Evolutionary conservation across 2,329 filamentous ascomycete species (phyloP).

Genomic region (Diaporthe amygdali): DNA sequence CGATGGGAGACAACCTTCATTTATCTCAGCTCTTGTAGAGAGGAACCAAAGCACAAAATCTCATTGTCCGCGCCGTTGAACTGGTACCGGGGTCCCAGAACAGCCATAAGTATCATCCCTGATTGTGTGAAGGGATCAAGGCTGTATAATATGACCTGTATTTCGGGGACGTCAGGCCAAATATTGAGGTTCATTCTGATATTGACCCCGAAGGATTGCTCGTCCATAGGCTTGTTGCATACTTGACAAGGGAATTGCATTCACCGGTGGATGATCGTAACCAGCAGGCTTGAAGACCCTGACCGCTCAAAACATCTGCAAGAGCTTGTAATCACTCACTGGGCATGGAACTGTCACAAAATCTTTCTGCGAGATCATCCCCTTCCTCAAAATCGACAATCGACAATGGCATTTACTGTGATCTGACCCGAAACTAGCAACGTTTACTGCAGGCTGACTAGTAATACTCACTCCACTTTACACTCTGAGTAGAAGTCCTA

Average conservation of each 20-base stretch:
- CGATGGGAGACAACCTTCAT: neutral
- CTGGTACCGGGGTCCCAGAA: neutral
- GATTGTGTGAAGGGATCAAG: neutral
- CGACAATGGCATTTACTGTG: too few relatives aligned
- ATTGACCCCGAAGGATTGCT: neutral
- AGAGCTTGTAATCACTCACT: neutral
- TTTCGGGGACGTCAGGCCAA: neutral
- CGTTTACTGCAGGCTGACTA: neutral
- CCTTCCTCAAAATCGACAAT: too few relatives aligned
- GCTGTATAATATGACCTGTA: neutral
- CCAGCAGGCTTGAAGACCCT: neutral
- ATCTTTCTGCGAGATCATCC: neutral
- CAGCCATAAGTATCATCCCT: neutral
- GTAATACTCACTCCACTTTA: neutral
- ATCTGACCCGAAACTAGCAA: too few relatives aligned
- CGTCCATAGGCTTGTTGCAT: neutral
- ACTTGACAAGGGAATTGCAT: neutral
- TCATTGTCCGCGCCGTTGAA: neutral
- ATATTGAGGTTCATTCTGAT: neutral
- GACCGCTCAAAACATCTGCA: neutral
- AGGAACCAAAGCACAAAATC: neutral
- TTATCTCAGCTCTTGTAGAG: neutral
- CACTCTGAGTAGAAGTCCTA: neutral
- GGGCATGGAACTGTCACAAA: neutral
- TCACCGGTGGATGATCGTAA: neutral